Evolutionary conservation across 2,329 filamentous ascomycete species (phyloP).

Genomic region (Trichoderma sp.): DNA sequence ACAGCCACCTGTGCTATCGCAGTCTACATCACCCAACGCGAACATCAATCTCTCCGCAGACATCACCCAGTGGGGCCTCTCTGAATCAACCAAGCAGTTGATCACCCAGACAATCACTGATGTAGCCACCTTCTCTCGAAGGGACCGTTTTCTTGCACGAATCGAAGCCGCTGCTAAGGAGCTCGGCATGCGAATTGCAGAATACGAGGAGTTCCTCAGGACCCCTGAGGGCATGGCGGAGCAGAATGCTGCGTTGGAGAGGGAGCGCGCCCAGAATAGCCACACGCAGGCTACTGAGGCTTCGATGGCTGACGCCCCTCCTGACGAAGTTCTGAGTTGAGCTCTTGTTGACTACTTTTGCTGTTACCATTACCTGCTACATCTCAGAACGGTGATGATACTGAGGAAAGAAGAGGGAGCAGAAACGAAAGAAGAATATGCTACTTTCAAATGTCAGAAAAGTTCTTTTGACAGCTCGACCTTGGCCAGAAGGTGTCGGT

Average conservation of each 20-base stretch:
- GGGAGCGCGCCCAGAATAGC: conserved; percentile 26
- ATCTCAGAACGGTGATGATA: neutral
- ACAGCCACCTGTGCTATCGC: conserved; percentile 1
- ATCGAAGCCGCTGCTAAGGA: conserved; percentile 57
- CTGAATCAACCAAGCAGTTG: conserved; percentile 28
- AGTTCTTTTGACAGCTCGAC: neutral
- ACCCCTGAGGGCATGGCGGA: conserved; percentile 32
- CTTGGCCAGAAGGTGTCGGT: neutral
- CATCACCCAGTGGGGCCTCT: conserved; percentile 40
- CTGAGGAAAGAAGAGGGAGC: neutral
- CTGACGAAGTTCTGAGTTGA: conserved; percentile 2
- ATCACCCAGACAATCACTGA: conserved; percentile 47
- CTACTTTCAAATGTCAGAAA: neutral
- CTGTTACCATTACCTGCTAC: neutral
- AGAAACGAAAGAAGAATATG: neutral
- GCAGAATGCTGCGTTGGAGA: conserved; percentile 31
- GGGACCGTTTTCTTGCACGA: conserved; percentile 50
- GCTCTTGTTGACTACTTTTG: neutral
- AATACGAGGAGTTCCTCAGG: conserved; percentile 49
- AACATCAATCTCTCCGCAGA: conserved; percentile 16
- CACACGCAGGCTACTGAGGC: conserved; percentile 18
- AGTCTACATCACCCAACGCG: neutral
- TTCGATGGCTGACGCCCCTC: conserved; percentile 16
- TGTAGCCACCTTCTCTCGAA: conserved; percentile 45
- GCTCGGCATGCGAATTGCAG: conserved; percentile 53